Evolutionary conservation across 78 protist species (phyloP).

Genomic region (Mantamonas sphyraenae): DNA sequence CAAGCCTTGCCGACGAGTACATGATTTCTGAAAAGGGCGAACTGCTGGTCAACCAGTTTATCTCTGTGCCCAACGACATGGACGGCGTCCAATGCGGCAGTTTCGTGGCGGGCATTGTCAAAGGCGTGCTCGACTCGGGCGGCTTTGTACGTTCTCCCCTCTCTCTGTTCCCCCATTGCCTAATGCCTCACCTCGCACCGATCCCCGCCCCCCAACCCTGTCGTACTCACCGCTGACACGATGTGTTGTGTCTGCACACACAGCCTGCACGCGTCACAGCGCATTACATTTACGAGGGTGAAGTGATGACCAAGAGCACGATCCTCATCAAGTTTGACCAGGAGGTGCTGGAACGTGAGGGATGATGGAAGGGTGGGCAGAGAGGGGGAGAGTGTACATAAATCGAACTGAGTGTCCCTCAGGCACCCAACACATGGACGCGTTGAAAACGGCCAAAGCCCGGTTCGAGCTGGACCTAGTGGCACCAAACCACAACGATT

Average conservation of each 20-base stretch:
- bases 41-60: constrained; percentile 34
- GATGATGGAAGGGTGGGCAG: no score
- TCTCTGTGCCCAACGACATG: constrained; percentile 54
- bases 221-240: not conserved
- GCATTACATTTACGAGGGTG: constrained; percentile 50
- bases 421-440: no score
- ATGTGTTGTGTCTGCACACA: not conserved
- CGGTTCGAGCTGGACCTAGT: no score
- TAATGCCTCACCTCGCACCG: not conserved
- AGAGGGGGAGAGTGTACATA: no score
- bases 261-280: constrained; percentile 69
- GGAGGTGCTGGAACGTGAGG: constrained; percentile 35
- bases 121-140: constrained; percentile 61
- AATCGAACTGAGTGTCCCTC: no score
- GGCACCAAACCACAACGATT: no score
- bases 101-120: constrained; percentile 69
- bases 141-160: constrained; percentile 47
- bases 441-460: no score
- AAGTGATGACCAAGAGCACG: constrained; percentile 40
- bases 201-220: not conserved
- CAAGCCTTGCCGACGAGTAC: constrained; percentile 56
- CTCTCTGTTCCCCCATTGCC: not conserved
- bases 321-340: constrained; percentile 63
- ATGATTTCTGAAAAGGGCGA: constrained; percentile 30
- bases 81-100: constrained; percentile 63